Percentiles rank a stretch among this genome's conserved stretches.
These are phyloP conservation scores for Chlorella sorokiniana DNA, from an alignment of 139 green algal species.

Conservation along the genomic window DNA sequence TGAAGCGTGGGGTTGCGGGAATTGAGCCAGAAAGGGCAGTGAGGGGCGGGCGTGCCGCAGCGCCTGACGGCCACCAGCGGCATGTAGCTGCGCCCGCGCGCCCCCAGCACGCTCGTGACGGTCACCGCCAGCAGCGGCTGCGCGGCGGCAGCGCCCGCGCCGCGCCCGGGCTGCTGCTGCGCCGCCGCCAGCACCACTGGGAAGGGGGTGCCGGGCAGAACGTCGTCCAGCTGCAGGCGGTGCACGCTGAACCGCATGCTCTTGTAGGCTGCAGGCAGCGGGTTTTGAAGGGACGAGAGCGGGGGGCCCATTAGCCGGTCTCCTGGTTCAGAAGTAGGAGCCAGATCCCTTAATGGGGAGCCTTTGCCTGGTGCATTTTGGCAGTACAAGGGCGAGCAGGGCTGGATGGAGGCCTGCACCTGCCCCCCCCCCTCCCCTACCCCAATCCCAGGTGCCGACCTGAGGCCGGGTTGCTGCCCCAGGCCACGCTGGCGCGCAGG, in stretches of 20 bases:
- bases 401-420: constrained; percentile 1
- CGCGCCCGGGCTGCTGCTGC: not conserved
- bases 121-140: constrained; percentile 44
- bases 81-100: constrained; percentile 59
- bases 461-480: constrained; percentile 22
- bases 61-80: constrained; percentile 41
- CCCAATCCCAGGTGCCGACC: not conserved
- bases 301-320: not conserved
- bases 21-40: too few relatives aligned
- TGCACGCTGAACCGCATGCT: constrained; percentile 42
- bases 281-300: not conserved
- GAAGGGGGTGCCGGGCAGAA: constrained; percentile 62
- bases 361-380: too few relatives aligned
- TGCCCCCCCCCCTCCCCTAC: constrained; percentile 4
- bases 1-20: too few relatives aligned
- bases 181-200: constrained; percentile 71
- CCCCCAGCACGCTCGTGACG: constrained; percentile 43
- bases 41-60: too few relatives aligned
- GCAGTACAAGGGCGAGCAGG: too few relatives aligned
- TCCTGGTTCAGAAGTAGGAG: too few relatives aligned
- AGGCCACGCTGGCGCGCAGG: not conserved
- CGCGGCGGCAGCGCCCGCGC: not conserved
- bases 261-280: constrained; percentile 18
- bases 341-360: too few relatives aligned
- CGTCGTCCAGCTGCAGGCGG: constrained; percentile 78